Base-by-base conservation (phyloP, 2,329 filamentous ascomycete genomes). In the Alternaria longipes region DNA sequence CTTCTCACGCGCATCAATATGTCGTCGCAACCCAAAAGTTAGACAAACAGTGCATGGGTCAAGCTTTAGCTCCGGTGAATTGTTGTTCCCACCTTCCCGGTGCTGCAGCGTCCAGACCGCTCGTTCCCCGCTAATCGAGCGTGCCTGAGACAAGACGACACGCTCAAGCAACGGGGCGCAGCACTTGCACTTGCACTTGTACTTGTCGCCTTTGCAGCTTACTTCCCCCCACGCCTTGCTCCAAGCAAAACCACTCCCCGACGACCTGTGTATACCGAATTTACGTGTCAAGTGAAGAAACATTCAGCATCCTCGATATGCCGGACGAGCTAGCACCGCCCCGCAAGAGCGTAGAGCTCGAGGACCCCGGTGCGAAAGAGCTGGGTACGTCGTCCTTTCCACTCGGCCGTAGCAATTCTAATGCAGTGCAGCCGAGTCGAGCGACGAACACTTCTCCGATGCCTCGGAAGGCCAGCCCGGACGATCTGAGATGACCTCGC, bases 371-470 rank as follows among this genome's bases (percentile, higher is more conserved):
- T 68, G 85, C 85, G 67, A 84, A 84, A 72, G 84, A 86, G 65
- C 80, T 84, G 64, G 81, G 85, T 87, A 79, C 68, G 80, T 66
- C 18, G 26, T n/a, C 18, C 8, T 32, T n/a, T 20, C 18, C 7
- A n/a, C 9, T 8, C 20, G 18, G 38, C 4, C 3, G 18, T 22
- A 22, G 16, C 30, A 14, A 22, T 18, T 46, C 69, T 76, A 58
- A 71, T 41, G 64, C 20, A 2, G 26, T 24, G 22, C 22, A 68
- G 61, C 30, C 73, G 77, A 80, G 74, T 85, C 84, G 59, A 85
- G 84, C 60, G 84, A 87, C 50, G 88, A 90, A 63, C 86, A 89
- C 77, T 90, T 90, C 76, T 89, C 87, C 47, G 88, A 90, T 72
- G 88, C 88, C 58, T 86, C 83, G 44, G 88, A 90, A 80, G 87